Conservation (phyloP, 139 green algal genomes). For the Zygnema circumcarinatum region DNA sequence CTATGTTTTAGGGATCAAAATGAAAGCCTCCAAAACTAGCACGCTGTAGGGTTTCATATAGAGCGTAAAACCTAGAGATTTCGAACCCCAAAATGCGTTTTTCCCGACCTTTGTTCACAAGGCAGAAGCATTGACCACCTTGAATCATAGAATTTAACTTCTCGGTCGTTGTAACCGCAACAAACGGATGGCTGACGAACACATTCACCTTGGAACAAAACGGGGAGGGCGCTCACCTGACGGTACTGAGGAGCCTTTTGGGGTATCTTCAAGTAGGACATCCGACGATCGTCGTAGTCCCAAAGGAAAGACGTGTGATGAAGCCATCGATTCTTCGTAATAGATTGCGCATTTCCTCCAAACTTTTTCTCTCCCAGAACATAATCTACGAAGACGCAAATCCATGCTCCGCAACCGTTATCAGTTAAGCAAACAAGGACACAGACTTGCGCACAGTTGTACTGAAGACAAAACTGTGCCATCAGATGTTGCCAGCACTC, state of each 20-base stretch:
- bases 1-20: neutral
- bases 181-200: too few relatives aligned
- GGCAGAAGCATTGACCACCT: too few relatives aligned
- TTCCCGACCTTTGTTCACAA: too few relatives aligned
- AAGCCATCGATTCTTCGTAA: conserved; percentile 87
- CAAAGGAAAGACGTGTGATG: conserved; percentile 98
- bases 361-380: conserved; percentile 88
- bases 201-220: too few relatives aligned
- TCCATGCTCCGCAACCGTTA: too few relatives aligned
- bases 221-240: too few relatives aligned
- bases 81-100: too few relatives aligned
- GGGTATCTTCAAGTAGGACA: conserved; percentile 82
- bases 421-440: neutral
- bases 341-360: conserved; percentile 97
- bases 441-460: conserved; percentile 27
- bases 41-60: neutral
- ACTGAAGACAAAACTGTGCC: too few relatives aligned
- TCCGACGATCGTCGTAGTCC: conserved; percentile 80
- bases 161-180: too few relatives aligned
- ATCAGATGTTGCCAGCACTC: too few relatives aligned
- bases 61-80: too few relatives aligned
- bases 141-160: too few relatives aligned
- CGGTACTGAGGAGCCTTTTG: conserved; percentile 48
- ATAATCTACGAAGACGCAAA: conserved; percentile 88
- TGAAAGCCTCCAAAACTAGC: neutral